These are phyloP conservation scores for Acephala macrosclerotiorum DNA, from an alignment of 2,329 filamentous ascomycete species.

Conservation along the genomic window DNA sequence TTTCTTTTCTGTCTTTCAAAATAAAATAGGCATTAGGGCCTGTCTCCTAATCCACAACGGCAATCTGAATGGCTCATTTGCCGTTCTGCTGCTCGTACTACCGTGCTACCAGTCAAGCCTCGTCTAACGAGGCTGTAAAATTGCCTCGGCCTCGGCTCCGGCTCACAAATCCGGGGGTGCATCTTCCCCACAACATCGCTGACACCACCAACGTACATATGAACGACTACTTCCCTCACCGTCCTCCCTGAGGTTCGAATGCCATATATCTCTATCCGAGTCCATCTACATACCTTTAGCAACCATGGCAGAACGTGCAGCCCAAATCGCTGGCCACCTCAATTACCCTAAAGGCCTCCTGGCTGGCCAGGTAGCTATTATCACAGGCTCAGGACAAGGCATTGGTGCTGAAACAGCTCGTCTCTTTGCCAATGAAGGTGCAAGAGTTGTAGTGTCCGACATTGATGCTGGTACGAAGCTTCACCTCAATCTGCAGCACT, in stretches of 20 bases:
- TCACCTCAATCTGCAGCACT: conserved; percentile 20
- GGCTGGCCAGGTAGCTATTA: conserved; percentile 82
- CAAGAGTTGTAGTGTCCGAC: conserved; percentile 83
- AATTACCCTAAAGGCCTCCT: conserved; percentile 85
- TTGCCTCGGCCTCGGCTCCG: conserved; percentile 20
- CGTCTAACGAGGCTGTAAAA: conserved; percentile 2
- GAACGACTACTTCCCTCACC: conserved; percentile 4
- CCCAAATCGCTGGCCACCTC: conserved; percentile 79
- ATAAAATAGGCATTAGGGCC: no score
- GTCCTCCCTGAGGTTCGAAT: not conserved
- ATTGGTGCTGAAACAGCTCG: conserved; percentile 86
- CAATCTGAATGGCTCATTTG: no score
- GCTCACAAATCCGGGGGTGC: not conserved
- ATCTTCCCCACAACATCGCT: conserved; percentile 15
- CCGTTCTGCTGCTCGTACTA: no score
- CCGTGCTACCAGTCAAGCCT: not conserved
- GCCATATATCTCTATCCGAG: not conserved
- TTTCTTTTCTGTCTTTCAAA: no score
- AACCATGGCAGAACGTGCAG: conserved; percentile 57
- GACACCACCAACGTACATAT: not conserved
- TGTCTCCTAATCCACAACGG: no score
- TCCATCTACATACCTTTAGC: not conserved
- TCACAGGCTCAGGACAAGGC: conserved; percentile 86
- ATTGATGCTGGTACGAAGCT: conserved; percentile 71
- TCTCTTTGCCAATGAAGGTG: conserved; percentile 87